Evolutionary conservation across 768 basidiomycete species (phyloP).

Genomic region (Tylopilus plumbeoviolaceoides): DNA sequence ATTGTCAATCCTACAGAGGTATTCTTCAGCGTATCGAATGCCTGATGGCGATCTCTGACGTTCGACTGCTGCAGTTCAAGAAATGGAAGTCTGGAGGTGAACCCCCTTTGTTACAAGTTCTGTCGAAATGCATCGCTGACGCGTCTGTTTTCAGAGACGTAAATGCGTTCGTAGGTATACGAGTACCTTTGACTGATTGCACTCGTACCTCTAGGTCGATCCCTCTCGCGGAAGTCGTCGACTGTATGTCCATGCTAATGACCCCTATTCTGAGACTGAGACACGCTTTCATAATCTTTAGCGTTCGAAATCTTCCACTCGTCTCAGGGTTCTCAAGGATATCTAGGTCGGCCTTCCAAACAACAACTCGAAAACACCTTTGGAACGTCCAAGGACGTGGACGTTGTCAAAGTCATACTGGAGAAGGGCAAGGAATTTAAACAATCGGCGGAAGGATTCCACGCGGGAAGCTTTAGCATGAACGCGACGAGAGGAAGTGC

Average conservation of each 20-base stretch:
- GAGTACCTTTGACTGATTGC: slow-evolving; percentile 11
- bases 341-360: slow-evolving; percentile 68
- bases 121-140: slow-evolving; percentile 8
- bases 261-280: background rate
- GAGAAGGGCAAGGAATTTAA: slow-evolving; percentile 60
- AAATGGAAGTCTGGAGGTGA: slow-evolving; percentile 81
- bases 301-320: slow-evolving; percentile 73
- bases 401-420: slow-evolving; percentile 58
- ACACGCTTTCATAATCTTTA: slow-evolving; percentile 22
- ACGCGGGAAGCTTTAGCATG: slow-evolving; percentile 11
- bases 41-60: slow-evolving; percentile 5
- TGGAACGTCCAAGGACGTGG: slow-evolving; percentile 57
- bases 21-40: slow-evolving; percentile 16
- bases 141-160: slow-evolving; percentile 56
- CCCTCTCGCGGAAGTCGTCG: slow-evolving; percentile 73
- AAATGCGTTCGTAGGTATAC: slow-evolving; percentile 25
- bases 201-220: slow-evolving; percentile 46
- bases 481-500: slow-evolving; percentile 34
- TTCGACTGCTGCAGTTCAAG: slow-evolving; percentile 47
- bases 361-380: slow-evolving; percentile 80
- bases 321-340: slow-evolving; percentile 72
- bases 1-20: slow-evolving; percentile 68
- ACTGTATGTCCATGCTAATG: slow-evolving; percentile 48
- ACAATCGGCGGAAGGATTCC: slow-evolving; percentile 48
- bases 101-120: slow-evolving; percentile 11